Evolutionary conservation across 768 basidiomycete genomes (phyloP), one percentile per base, ranked within the genome.

Genomic region (Coprinopsis strossmayeri): DNA sequence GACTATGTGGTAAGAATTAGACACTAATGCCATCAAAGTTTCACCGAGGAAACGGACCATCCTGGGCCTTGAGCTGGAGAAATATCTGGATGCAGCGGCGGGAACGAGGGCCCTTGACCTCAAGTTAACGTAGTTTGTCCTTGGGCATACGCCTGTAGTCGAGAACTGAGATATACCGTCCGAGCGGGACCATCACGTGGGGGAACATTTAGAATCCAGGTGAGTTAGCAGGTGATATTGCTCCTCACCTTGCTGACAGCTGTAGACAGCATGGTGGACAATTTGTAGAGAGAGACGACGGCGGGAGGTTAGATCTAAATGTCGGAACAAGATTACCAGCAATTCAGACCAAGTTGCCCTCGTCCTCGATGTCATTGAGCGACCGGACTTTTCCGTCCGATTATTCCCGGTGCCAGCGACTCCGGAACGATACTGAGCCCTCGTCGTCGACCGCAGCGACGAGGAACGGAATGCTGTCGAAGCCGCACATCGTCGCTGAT

Each of bases 111-210:
- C 17, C 21, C 42, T 38, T 45, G 43, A 27, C 28, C 43, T 45
- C 43, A 45, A 20, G 18, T 45, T 45, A 10, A 45, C 43, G 43
- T 45, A 45, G 43, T 45, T 45, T 11, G 49, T 32, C 49, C n/a
- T n/a, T n/a, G n/a, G n/a, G n/a, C n/a, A n/a, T 5, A 38, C 35
- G 9, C 10, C 35, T 10, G 35, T 5, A 11, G 35, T 11, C 10
- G 9, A 10, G 51, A 40, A 59, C 52, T 51, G 54, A 39, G 34
- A 34, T 44, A 18, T 47, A 46, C n/a, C n/a, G n/a, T n/a, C n/a
- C n/a, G n/a, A n/a, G n/a, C 3, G 27, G 17, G 23, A 50, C 21
- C 49, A 62, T 69, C 67, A 70, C 67, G 67, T 69, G 67, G 40
- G n/a, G n/a, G n/a, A n/a, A n/a, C n/a, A n/a, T n/a, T n/a, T n/a